Evolutionary conservation across 306 rosid species (phyloP).

Genomic region (Vachellia pachyceras): DNA sequence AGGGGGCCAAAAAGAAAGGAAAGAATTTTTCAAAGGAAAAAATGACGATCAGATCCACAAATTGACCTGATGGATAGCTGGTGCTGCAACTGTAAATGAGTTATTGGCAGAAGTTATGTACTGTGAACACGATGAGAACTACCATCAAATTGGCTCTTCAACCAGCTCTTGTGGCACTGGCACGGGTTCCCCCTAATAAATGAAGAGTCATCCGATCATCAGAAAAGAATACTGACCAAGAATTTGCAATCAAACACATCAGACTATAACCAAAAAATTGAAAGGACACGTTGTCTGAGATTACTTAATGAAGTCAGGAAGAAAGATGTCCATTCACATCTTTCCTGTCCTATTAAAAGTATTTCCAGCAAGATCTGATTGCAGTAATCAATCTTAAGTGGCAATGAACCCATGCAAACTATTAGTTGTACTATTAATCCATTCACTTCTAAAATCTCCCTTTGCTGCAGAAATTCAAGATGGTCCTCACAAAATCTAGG

Average conservation of each 20-base stretch:
- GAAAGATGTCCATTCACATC: neutral
- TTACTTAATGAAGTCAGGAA: neutral
- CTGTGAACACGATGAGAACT: constrained; percentile 44
- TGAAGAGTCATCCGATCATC: constrained; percentile 36
- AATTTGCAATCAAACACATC: constrained; percentile 23
- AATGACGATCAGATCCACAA: neutral
- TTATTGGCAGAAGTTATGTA: constrained; percentile 58
- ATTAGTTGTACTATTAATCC: neutral
- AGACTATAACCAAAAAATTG: neutral
- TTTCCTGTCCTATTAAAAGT: neutral
- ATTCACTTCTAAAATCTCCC: neutral
- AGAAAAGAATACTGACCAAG: constrained; percentile 25
- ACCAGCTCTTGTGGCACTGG: constrained; percentile 54
- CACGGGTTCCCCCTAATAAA: constrained; percentile 65
- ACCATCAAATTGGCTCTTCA: constrained; percentile 47
- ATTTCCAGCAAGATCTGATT: neutral
- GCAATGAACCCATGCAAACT: neutral
- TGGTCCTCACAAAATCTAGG: constrained; percentile 1
- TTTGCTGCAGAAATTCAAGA: constrained; percentile 18
- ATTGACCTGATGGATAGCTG: constrained; percentile 55
- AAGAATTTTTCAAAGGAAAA: constrained; percentile 1
- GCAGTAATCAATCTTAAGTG: neutral
- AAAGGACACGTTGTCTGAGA: neutral
- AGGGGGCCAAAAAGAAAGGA: neutral
- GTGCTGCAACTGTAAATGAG: constrained; percentile 51